Evolutionary conservation across 1,139 yeast species (phyloP).

Genomic region (Hyphopichia wangnamkhiaoensis): DNA sequence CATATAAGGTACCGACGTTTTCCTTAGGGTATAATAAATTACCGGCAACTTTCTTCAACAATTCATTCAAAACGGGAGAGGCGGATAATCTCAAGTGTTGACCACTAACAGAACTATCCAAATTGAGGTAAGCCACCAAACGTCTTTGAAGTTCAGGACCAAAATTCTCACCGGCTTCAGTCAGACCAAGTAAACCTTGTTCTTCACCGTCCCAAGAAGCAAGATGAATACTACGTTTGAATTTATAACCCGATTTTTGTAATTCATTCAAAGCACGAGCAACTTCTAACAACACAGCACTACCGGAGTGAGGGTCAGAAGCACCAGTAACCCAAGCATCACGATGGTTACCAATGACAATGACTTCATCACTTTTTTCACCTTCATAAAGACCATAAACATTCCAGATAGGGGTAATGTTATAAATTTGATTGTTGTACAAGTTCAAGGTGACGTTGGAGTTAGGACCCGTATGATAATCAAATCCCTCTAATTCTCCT

Average conservation of each 20-base stretch:
- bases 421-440: conserved; percentile 42
- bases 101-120: conserved; percentile 44
- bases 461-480: conserved; percentile 49
- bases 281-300: conserved; percentile 43
- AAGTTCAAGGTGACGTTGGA: conserved; percentile 43
- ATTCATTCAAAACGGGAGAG: conserved; percentile 39
- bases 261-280: conserved; percentile 53
- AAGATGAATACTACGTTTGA: conserved; percentile 42
- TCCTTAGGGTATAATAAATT: conserved; percentile 49
- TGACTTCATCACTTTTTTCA: conserved; percentile 38
- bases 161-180: conserved; percentile 47
- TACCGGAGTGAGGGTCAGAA: conserved; percentile 50
- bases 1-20: conserved; percentile 48
- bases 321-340: conserved; percentile 60
- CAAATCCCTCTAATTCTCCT: conserved; percentile 45
- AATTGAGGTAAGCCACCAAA: conserved; percentile 46
- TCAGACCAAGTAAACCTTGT: conserved; percentile 48
- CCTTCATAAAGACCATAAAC: conserved; percentile 51
- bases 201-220: conserved; percentile 51
- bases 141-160: conserved; percentile 35
- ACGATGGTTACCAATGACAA: conserved; percentile 48
- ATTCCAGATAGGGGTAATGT: conserved; percentile 45
- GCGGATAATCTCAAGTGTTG: conserved; percentile 33
- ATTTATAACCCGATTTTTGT: conserved; percentile 38
- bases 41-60: conserved; percentile 34